These are phyloP conservation scores for Hyphodiscus sp. DNA, from an alignment of 2,329 filamentous ascomycete genomes.

Conservation along the genomic window DNA sequence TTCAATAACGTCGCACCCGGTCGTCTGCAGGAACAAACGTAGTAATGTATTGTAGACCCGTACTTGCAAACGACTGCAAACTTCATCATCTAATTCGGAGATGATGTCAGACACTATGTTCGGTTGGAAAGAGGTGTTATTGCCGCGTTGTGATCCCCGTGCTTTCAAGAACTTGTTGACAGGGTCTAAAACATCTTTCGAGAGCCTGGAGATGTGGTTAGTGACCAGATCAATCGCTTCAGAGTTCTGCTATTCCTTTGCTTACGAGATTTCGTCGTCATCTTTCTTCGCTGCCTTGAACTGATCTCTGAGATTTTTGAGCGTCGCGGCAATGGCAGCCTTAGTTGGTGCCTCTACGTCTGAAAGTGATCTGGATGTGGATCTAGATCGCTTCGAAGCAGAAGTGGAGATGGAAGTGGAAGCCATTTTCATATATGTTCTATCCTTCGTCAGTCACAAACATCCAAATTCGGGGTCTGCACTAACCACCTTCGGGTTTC, in stretches of 20 bases:
- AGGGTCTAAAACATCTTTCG: not conserved
- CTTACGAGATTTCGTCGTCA: not conserved
- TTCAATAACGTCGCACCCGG: slow-evolving; percentile 17
- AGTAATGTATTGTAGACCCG: slow-evolving; percentile 16
- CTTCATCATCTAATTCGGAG: slow-evolving; percentile 12
- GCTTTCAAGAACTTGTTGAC: not conserved
- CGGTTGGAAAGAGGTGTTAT: slow-evolving; percentile 2
- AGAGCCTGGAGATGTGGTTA: not conserved
- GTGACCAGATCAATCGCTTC: not conserved
- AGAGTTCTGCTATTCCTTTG: not conserved
- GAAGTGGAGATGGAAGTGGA: not conserved
- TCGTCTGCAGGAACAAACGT: slow-evolving; percentile 16
- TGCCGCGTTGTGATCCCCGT: not conserved
- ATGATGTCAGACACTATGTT: slow-evolving; percentile 6
- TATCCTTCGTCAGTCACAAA: too few species aligned
- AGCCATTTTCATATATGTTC: not conserved
- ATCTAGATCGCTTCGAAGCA: not conserved
- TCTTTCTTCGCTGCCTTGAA: not conserved
- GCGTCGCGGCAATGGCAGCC: not conserved
- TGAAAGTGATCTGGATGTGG: not conserved
- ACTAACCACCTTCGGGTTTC: too few species aligned
- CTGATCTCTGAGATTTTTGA: not conserved
- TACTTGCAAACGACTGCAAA: slow-evolving; percentile 18
- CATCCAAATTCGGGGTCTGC: too few species aligned
- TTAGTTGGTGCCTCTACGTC: not conserved